Percentiles rank a stretch among this genome's conserved stretches.
These are phyloP conservation scores for Skeletonema tropicum DNA, from an alignment of 108 stramenopile species.

Conservation along the genomic window DNA sequence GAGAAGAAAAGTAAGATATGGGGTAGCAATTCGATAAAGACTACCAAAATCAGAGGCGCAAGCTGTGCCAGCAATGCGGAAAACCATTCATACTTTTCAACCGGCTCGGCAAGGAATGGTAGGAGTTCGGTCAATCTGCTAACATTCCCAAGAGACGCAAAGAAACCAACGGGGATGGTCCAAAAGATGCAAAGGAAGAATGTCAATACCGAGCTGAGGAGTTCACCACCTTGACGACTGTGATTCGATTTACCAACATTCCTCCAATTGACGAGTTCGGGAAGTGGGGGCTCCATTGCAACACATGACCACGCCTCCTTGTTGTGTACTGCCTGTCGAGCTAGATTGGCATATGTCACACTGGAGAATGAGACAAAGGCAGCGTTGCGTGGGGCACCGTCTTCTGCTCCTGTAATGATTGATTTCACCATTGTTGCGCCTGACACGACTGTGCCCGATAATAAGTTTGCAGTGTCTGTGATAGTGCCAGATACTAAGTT, in stretches of 20 bases:
- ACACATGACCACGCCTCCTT: conserved; percentile 18
- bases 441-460: too few relatives aligned
- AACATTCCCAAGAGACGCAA: conserved; percentile 61
- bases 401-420: conserved; percentile 6
- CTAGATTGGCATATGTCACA: conserved; percentile 23
- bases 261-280: conserved; percentile 47
- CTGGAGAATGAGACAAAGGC: conserved; percentile 31
- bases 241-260: conserved; percentile 60
- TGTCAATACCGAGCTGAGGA: conserved; percentile 51
- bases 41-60: conserved; percentile 60
- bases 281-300: conserved; percentile 17
- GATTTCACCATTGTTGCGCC: conserved; percentile 8
- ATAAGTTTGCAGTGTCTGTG: too few relatives aligned
- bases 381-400: conserved; percentile 29
- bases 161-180: conserved; percentile 67
- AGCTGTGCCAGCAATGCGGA: conserved; percentile 51
- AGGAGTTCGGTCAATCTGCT: conserved; percentile 45
- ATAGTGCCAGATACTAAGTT: background rate
- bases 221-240: conserved; percentile 54
- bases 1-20: conserved; percentile 35
- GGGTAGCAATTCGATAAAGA: conserved; percentile 45
- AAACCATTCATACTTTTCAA: conserved; percentile 50
- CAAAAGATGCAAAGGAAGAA: conserved; percentile 59
- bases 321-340: conserved; percentile 21
- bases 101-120: conserved; percentile 34